Percentiles rank a stretch among this genome's conserved stretches.
Evolutionary conservation across 1,284 basidiomycete genomes (phyloP).

Genomic region (Neonothopanus nambi): DNA sequence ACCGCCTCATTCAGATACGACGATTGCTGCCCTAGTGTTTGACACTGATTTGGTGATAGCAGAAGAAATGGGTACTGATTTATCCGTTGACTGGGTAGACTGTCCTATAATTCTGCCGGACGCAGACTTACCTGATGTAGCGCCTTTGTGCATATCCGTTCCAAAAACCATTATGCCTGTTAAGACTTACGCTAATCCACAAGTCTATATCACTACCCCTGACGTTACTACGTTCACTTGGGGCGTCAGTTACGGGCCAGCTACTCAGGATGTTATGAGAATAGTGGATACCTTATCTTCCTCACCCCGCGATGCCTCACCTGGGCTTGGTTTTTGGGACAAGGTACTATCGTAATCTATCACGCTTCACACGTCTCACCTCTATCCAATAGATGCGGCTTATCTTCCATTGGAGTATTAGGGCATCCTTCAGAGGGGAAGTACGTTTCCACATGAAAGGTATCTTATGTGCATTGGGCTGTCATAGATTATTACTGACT

Average conservation of each 20-base stretch:
- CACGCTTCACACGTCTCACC: not conserved
- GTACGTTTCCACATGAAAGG: conserved; percentile 88
- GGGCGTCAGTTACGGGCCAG: conserved; percentile 88
- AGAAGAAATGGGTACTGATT: conserved; percentile 80
- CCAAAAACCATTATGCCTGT: conserved; percentile 96
- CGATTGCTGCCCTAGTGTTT: conserved; percentile 59
- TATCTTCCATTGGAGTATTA: conserved; percentile 83
- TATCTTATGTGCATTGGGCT: conserved; percentile 26
- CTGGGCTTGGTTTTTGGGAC: conserved; percentile 93
- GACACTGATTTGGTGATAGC: conserved; percentile 85
- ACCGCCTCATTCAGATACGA: conserved; percentile 41
- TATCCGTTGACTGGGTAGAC: conserved; percentile 74
- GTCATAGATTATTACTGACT: conserved; percentile 19
- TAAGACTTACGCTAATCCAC: conserved; percentile 87
- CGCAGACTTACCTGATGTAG: conserved; percentile 52
- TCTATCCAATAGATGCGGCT: conserved; percentile 65
- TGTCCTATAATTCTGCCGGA: conserved; percentile 61
- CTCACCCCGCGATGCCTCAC: conserved; percentile 84
- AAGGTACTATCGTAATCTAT: conserved; percentile 44
- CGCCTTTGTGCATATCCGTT: conserved; percentile 64
- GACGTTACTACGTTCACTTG: conserved; percentile 81
- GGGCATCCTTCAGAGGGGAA: conserved; percentile 72
- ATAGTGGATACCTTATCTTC: conserved; percentile 84
- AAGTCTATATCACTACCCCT: conserved; percentile 65
- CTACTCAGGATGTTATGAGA: conserved; percentile 85